phyloP scores from a whole-genome alignment of 139 green algal genomes.

The Chlorella sp. region DNA sequence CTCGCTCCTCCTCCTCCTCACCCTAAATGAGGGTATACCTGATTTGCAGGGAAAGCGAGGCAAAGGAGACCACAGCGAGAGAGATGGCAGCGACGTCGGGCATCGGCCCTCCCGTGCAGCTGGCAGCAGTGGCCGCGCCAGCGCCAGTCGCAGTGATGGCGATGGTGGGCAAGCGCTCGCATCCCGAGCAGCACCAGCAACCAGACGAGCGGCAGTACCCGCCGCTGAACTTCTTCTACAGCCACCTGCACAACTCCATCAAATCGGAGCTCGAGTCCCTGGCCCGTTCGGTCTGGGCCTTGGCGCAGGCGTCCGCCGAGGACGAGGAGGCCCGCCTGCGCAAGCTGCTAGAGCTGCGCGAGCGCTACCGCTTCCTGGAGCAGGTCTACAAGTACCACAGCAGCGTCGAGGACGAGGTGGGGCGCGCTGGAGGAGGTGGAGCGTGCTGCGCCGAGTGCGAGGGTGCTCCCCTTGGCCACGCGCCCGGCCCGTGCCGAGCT shows the following conservation, averaged over 20 bases:
- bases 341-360: slow-evolving; percentile 44
- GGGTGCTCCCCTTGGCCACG: too few relatives aligned
- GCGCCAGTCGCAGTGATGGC: background rate
- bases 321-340: background rate
- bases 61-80: too few relatives aligned
- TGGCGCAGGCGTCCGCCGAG: slow-evolving; percentile 27
- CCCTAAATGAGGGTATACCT: too few relatives aligned
- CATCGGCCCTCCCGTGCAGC: background rate
- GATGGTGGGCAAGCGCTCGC: background rate
- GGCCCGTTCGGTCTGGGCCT: slow-evolving; percentile 24
- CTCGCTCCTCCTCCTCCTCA: too few relatives aligned
- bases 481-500: too few relatives aligned
- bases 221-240: slow-evolving; percentile 78
- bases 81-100: background rate
- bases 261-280: slow-evolving; percentile 63
- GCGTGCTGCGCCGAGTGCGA: too few relatives aligned
- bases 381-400: slow-evolving; percentile 89
- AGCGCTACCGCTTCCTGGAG: slow-evolving; percentile 74
- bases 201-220: slow-evolving; percentile 13
- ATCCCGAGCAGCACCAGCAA: background rate
- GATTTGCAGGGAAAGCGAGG: too few relatives aligned
- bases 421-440: too few relatives aligned
- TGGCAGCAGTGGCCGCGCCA: background rate
- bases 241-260: slow-evolving; percentile 79
- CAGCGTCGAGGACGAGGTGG: slow-evolving; percentile 86